A percentile compares a stretch with the other conserved stretches of the same genome.
These are phyloP conservation scores for Geranomyces michiganensis DNA, from an alignment of 192 early-diverging fungal genomes.

Conservation along the genomic window DNA sequence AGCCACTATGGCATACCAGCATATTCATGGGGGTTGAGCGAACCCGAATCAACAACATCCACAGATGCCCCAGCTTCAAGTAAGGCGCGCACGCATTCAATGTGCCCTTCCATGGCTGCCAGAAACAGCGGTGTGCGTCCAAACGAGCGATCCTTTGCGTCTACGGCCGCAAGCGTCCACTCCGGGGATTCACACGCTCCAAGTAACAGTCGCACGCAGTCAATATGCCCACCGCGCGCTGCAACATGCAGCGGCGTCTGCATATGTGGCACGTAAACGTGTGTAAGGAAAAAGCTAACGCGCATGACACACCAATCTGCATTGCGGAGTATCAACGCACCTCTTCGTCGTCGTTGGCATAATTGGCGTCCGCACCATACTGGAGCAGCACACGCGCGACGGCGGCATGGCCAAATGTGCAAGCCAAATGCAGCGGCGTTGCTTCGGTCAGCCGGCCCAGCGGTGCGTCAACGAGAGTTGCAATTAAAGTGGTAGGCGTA, in stretches of 20 bases:
- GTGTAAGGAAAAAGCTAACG: background rate
- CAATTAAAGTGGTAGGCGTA: background rate
- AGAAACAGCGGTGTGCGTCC: constrained; percentile 67
- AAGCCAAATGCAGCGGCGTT: constrained; percentile 31
- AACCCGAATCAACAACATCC: constrained; percentile 48
- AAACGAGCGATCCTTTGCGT: constrained; percentile 57
- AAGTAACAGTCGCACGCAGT: constrained; percentile 56
- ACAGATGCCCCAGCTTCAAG: constrained; percentile 56
- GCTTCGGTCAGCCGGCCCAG: background rate
- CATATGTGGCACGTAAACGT: background rate
- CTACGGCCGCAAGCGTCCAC: constrained; percentile 44
- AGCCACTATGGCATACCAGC: constrained; percentile 35
- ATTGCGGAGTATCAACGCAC: constrained; percentile 9
- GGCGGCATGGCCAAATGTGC: constrained; percentile 47
- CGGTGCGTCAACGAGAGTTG: constrained; percentile 11
- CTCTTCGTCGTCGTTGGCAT: constrained; percentile 34
- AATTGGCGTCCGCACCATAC: constrained; percentile 55
- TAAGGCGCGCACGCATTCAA: constrained; percentile 54
- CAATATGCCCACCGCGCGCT: constrained; percentile 53
- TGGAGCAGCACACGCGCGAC: constrained; percentile 57
- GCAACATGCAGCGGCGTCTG: constrained; percentile 61
- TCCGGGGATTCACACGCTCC: constrained; percentile 18
- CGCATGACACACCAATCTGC: background rate
- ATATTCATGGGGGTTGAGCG: constrained; percentile 66
- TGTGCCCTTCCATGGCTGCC: constrained; percentile 67